phyloP scores from a whole-genome alignment of 2,329 filamentous ascomycete genomes.

The Diaporthe sp. region DNA sequence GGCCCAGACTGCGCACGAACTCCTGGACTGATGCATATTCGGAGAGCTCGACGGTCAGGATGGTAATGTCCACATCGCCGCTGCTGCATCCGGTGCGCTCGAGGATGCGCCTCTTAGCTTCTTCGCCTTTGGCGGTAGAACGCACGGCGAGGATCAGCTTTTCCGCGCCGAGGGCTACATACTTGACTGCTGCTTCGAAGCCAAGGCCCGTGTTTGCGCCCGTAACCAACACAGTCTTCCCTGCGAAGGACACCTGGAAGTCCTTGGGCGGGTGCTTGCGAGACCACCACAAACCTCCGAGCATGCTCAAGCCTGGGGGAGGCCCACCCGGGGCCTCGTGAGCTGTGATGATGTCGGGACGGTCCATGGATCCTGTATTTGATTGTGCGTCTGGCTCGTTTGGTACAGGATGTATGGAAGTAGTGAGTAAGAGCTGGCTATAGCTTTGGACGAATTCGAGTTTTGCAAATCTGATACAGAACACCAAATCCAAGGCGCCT shows the following conservation, averaged over 20 bases:
- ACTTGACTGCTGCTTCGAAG: constrained; percentile 31
- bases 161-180: constrained; percentile 17
- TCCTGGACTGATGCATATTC: constrained; percentile 53
- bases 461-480: background rate
- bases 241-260: constrained; percentile 18
- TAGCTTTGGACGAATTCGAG: too few relatives aligned
- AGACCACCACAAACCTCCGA: constrained; percentile 6
- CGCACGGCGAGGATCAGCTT: constrained; percentile 32
- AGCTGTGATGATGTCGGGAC: background rate
- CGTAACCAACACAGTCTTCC: constrained; percentile 27
- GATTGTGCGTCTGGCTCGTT: background rate
- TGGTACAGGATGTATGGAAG: background rate
- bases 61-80: constrained; percentile 42
- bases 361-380: background rate
- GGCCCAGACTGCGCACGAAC: constrained; percentile 44
- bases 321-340: constrained; percentile 17
- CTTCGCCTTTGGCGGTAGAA: constrained; percentile 15
- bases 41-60: constrained; percentile 55
- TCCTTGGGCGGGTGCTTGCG: constrained; percentile 11
- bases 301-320: constrained; percentile 3
- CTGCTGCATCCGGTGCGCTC: background rate
- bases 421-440: background rate
- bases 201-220: constrained; percentile 32
- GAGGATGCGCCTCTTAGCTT: constrained; percentile 13
- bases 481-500: background rate